Percentiles rank a stretch among this genome's conserved stretches.
Conservation (phyloP, 768 basidiomycete species). For the Scleroderma bovista region DNA sequence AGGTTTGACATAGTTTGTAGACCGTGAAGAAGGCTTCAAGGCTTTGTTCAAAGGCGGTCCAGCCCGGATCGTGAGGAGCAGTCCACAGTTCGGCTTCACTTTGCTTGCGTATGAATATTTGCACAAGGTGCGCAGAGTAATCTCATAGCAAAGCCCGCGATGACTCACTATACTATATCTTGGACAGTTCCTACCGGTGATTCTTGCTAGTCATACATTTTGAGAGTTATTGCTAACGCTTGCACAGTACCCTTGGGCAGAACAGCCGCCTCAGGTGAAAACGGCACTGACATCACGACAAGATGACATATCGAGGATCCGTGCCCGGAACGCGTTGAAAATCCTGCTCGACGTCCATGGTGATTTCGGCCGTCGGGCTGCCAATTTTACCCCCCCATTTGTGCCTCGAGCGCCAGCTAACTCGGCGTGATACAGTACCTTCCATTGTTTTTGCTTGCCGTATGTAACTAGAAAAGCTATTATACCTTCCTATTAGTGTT, state of each 20-base stretch:
- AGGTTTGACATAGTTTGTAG: constrained; percentile 34
- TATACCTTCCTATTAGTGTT: too few species aligned
- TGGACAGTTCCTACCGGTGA: constrained; percentile 29
- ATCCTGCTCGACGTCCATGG: constrained; percentile 86
- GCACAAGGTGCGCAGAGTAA: constrained; percentile 45
- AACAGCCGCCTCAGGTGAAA: constrained; percentile 58
- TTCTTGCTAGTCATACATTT: constrained; percentile 2
- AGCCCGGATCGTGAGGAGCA: constrained; percentile 82
- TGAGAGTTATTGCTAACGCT: not conserved
- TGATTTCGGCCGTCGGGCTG: constrained; percentile 70
- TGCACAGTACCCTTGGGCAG: constrained; percentile 76
- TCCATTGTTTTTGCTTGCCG: not conserved
- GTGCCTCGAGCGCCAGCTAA: constrained; percentile 14
- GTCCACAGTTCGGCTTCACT: constrained; percentile 93
- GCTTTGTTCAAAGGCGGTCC: constrained; percentile 92
- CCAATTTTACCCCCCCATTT: constrained; percentile 26
- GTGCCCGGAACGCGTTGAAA: constrained; percentile 93
- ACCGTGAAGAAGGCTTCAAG: constrained; percentile 81
- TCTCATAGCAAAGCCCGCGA: not conserved
- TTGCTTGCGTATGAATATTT: constrained; percentile 75
- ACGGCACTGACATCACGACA: constrained; percentile 65
- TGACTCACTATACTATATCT: not conserved
- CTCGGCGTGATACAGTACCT: constrained; percentile 10
- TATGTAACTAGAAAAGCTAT: not conserved
- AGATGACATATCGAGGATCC: constrained; percentile 81